phyloP scores from a whole-genome alignment of 164 flowering plant genomes.

The Nelumbo lutea region DNA sequence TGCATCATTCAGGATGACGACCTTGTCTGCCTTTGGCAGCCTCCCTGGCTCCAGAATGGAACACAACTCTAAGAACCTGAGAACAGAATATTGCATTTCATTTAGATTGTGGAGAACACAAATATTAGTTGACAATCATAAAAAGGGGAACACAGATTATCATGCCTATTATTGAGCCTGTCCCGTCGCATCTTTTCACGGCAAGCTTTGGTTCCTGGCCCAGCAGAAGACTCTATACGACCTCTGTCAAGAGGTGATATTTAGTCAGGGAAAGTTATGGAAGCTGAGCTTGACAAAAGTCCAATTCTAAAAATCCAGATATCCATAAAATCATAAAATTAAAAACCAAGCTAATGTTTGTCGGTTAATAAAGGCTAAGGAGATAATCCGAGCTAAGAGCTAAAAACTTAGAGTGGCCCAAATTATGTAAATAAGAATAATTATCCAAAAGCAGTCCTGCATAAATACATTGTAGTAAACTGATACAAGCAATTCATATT shows the following conservation, averaged over 20 bases:
- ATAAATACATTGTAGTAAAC: no score
- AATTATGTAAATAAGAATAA: no score
- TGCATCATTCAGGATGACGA: constrained; percentile 49
- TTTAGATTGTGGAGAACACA: not conserved
- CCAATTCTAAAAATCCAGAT: not conserved
- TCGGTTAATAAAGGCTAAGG: no score
- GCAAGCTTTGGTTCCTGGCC: constrained; percentile 26
- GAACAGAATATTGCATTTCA: not conserved
- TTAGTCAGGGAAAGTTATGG: not conserved
- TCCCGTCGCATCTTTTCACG: constrained; percentile 34
- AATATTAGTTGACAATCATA: not conserved
- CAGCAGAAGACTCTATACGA: constrained; percentile 15
- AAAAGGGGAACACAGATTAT: not conserved
- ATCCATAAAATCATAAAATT: not conserved
- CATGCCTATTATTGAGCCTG: constrained; percentile 29
- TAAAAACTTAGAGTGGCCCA: no score
- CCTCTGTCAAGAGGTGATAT: constrained; percentile 12
- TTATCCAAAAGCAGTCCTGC: no score
- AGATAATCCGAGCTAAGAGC: no score
- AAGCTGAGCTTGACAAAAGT: not conserved
- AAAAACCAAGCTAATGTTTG: no score
- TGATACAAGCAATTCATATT: no score
- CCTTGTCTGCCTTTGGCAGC: constrained; percentile 43
- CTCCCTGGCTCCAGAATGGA: constrained; percentile 49
- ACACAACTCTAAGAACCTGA: constrained; percentile 53